These are phyloP conservation scores for Geotrichum ghanense DNA, from an alignment of 805 yeast genomes.

Conservation along the genomic window DNA sequence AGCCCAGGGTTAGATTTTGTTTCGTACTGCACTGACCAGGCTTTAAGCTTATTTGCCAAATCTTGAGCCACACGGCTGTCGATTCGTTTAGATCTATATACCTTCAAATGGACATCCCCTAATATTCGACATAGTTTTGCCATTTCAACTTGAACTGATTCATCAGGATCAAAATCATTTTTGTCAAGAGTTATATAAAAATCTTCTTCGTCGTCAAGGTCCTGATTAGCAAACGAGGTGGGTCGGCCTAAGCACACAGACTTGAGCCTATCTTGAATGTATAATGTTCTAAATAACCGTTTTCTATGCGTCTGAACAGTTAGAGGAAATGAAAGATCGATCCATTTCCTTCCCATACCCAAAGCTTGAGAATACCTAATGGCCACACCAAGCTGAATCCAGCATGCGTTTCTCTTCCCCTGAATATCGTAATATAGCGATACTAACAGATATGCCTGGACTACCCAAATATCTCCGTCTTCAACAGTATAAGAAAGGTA, in stretches of 20 bases:
- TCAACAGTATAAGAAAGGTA: constrained; percentile 23
- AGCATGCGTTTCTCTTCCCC: constrained; percentile 27
- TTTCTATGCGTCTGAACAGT: constrained; percentile 5
- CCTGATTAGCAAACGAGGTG: constrained; percentile 2
- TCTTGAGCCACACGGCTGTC: constrained; percentile 7
- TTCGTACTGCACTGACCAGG: too few species aligned
- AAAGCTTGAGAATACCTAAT: constrained; percentile 34
- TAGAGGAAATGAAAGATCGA: constrained; percentile 7
- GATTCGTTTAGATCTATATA: constrained; percentile 7
- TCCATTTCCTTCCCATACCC: constrained; percentile 25
- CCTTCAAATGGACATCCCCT: constrained; percentile 7
- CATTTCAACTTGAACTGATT: not conserved
- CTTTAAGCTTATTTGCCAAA: constrained; percentile 3
- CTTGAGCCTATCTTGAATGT: constrained; percentile 8
- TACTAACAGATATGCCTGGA: constrained; percentile 29
- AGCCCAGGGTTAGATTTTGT: too few species aligned
- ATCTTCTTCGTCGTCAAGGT: constrained; percentile 8
- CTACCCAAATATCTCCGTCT: constrained; percentile 32
- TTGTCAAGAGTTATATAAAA: too few species aligned
- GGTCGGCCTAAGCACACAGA: constrained; percentile 9
- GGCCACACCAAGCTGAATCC: constrained; percentile 33
- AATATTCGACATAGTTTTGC: constrained; percentile 8
- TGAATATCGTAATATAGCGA: constrained; percentile 30
- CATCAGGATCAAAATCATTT: not conserved
- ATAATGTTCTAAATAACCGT: constrained; percentile 7